phyloP scores from a whole-genome alignment of 805 yeast genomes.

The Barnettozyma wickerhamii region DNA sequence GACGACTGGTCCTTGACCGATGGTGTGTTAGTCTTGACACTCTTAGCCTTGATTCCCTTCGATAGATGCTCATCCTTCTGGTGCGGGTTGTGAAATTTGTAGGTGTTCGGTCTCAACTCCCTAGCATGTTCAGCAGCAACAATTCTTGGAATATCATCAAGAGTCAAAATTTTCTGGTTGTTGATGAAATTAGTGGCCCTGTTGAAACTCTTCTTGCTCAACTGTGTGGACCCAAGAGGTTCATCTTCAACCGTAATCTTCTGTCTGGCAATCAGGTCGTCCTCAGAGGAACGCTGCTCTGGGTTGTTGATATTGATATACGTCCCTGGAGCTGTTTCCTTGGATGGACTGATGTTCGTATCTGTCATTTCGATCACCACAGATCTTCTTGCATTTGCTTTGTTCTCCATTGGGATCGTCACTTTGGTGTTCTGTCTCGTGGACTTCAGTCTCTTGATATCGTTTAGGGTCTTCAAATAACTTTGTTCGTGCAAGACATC shows the following conservation, averaged over 20 bases:
- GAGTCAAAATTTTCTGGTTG: constrained; percentile 79
- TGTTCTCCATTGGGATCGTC: constrained; percentile 40
- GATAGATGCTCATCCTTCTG: constrained; percentile 20
- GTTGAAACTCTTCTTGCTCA: constrained; percentile 45
- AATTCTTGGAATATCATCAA: constrained; percentile 95
- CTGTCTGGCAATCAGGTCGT: constrained; percentile 21
- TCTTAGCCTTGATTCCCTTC: constrained; percentile 19
- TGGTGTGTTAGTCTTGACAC: constrained; percentile 14
- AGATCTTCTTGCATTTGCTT: constrained; percentile 62
- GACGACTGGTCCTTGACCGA: constrained; percentile 6
- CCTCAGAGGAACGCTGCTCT: constrained; percentile 11
- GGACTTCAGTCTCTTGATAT: constrained; percentile 72
- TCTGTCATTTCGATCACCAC: constrained; percentile 45
- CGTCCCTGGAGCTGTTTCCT: background rate
- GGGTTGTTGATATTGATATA: constrained; percentile 3
- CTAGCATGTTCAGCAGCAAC: constrained; percentile 97
- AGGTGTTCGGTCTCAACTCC: constrained; percentile 89
- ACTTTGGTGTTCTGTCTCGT: constrained; percentile 62
- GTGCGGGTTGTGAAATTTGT: constrained; percentile 62
- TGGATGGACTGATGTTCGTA: constrained; percentile 6
- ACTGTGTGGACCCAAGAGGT: constrained; percentile 46
- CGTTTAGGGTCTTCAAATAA: constrained; percentile 68
- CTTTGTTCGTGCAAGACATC: constrained; percentile 37
- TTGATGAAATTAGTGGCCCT: constrained; percentile 69
- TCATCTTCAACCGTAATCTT: constrained; percentile 29